Evolutionary conservation across 192 early-diverging fungal genomes (phyloP).

Genomic region (Linnemannia hyalina): DNA sequence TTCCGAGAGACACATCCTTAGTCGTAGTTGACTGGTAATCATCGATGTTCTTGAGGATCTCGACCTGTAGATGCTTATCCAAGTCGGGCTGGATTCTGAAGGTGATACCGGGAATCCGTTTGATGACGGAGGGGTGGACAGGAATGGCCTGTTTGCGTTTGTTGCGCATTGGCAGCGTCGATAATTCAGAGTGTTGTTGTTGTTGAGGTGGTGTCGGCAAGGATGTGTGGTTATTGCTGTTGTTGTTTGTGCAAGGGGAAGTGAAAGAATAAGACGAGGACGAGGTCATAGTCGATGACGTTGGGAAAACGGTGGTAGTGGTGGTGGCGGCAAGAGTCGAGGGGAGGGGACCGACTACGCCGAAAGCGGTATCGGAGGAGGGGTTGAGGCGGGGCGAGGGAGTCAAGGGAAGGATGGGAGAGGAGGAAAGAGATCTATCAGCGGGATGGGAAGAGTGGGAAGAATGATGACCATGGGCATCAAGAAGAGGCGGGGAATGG

Average conservation of each 20-base stretch:
- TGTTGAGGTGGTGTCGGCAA: background rate
- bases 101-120: slow-evolving; percentile 53
- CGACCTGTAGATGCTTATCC: slow-evolving; percentile 29
- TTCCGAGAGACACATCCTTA: background rate
- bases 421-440: slow-evolving; percentile 18
- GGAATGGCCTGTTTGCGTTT: slow-evolving; percentile 54
- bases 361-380: slow-evolving; percentile 4
- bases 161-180: slow-evolving; percentile 17
- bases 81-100: slow-evolving; percentile 45
- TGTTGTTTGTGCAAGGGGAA: background rate
- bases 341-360: background rate
- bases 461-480: background rate
- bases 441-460: background rate
- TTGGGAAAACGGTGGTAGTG: background rate
- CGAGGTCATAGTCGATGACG: slow-evolving; percentile 11
- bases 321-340: background rate
- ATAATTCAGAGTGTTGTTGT: slow-evolving; percentile 7
- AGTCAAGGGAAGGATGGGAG: slow-evolving; percentile 23
- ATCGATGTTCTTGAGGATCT: slow-evolving; percentile 44
- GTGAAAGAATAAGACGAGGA: background rate
- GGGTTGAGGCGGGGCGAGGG: slow-evolving; percentile 30
- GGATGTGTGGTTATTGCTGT: background rate
- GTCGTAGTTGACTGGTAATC: slow-evolving; percentile 18
- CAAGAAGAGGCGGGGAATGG: slow-evolving; percentile 17
- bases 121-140: slow-evolving; percentile 35